Evolutionary conservation across 2,329 filamentous ascomycete species (phyloP).

Genomic region (Ceratocystiopsis sp.): DNA sequence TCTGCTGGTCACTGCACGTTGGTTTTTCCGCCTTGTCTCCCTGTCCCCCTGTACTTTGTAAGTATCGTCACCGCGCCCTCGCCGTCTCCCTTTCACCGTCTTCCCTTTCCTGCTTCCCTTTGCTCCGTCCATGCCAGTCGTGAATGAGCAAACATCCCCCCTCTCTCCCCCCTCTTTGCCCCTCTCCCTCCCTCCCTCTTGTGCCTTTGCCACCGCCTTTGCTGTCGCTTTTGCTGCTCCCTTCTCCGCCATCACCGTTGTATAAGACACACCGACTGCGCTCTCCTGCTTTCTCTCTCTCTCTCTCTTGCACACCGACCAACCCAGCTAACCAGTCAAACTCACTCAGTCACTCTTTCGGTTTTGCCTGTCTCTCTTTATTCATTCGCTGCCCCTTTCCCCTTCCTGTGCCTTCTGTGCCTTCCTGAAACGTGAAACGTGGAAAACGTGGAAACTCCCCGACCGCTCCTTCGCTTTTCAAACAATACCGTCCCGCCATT

Average conservation of each 20-base stretch:
- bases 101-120: not conserved
- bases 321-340: constrained; percentile 1
- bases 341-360: constrained; percentile 6
- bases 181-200: too few relatives aligned
- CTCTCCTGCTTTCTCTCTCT: not conserved
- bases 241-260: not conserved
- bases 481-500: too few relatives aligned
- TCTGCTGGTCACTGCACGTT: constrained; percentile 6
- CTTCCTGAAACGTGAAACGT: not conserved
- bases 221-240: not conserved
- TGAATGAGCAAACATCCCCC: not conserved
- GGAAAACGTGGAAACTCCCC: not conserved
- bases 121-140: not conserved
- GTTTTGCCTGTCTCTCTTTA: not conserved
- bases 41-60: too few relatives aligned
- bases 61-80: constrained; percentile 1
- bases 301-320: not conserved
- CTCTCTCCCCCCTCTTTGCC: not conserved
- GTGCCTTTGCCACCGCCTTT: not conserved
- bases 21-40: not conserved
- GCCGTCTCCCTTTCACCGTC: constrained; percentile 5
- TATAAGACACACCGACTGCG: not conserved
- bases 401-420: not conserved
- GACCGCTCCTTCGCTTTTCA: not conserved
- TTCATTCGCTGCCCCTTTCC: not conserved